Base-by-base conservation (phyloP, 139 green algal genomes). In the Picochlorum sp. region DNA sequence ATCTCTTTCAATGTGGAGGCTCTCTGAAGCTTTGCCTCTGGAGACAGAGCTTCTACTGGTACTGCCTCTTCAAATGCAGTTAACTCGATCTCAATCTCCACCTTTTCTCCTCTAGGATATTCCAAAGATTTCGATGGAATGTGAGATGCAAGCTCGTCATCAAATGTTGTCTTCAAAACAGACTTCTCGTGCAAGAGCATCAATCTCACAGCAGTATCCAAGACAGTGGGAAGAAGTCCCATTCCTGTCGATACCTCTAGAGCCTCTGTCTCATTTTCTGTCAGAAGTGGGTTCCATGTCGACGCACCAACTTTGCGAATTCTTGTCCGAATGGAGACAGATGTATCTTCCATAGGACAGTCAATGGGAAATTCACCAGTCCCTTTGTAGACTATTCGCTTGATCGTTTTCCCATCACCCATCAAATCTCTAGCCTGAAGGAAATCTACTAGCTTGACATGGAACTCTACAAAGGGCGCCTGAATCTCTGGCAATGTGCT, bases 261-360 rank as follows among this genome's bases (percentile, higher is more conserved):
- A 7, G 60, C 54, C 6, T 23, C 41, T 18, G 44, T 21, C 14
- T 66, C 66, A n/a, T 34, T 49, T 11, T 16, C 11, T 7, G 13
- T 16, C 51, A 13, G 30, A 20, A 57, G 54, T 41, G 21, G 23
- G 11, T 2, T 41, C 52, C 23, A 51, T 2, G n/a, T 21, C 26
- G 15, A 34, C 11, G 26, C 18, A 10, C 28, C 24, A 26, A 11
- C 18, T 2, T 11, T 31, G 3, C 30, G 16, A 16, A 63, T 49
- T 28, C 13, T 31, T 41, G 34, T 52, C 20, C 21, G 83, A 31
- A 88, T 38, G 10, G 58, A 30, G 23, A 92, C 78, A 11, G 56
- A 62, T 31, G 77, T 89, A 79, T 95, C 88, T 16, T 93, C 56
- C 31, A 95, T 49, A 10, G 88, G 86, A 75, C 85, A 92, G 73